Conservation (phyloP, 345 rosid genomes). For the Combretum micranthum region DNA sequence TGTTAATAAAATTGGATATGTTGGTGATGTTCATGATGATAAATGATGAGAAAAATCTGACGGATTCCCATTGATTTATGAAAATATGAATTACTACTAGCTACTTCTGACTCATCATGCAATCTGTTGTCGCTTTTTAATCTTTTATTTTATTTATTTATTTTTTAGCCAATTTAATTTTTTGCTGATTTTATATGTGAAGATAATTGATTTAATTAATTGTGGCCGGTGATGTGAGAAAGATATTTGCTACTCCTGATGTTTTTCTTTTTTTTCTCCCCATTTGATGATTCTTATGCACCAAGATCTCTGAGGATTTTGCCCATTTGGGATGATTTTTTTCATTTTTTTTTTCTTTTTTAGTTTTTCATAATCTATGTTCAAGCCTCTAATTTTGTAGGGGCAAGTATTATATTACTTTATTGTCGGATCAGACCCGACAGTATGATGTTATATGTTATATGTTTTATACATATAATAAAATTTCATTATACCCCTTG, state of each 20-base stretch:
- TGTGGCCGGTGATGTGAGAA: constrained; percentile 7
- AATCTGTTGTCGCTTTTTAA: too few species aligned
- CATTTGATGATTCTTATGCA: constrained; percentile 33
- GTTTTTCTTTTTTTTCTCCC: constrained; percentile 1
- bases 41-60: constrained; percentile 43
- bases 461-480: too few species aligned
- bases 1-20: too few species aligned
- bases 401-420: too few species aligned
- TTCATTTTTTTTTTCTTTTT: too few species aligned
- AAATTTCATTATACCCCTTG: too few species aligned
- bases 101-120: constrained; percentile 33
- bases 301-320: constrained; percentile 60
- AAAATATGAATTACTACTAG: constrained; percentile 25
- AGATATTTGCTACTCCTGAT: constrained; percentile 50
- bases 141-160: not conserved
- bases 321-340: too few species aligned
- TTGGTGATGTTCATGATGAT: too few species aligned
- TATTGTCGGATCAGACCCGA: too few species aligned
- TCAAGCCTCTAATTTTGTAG: too few species aligned
- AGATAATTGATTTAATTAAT: not conserved
- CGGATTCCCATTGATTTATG: constrained; percentile 52
- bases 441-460: too few species aligned
- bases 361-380: too few species aligned
- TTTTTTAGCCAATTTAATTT: not conserved
- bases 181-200: not conserved